Evolutionary conservation across 768 basidiomycete species (phyloP).

Genomic region (Cyclocybe aegerita): DNA sequence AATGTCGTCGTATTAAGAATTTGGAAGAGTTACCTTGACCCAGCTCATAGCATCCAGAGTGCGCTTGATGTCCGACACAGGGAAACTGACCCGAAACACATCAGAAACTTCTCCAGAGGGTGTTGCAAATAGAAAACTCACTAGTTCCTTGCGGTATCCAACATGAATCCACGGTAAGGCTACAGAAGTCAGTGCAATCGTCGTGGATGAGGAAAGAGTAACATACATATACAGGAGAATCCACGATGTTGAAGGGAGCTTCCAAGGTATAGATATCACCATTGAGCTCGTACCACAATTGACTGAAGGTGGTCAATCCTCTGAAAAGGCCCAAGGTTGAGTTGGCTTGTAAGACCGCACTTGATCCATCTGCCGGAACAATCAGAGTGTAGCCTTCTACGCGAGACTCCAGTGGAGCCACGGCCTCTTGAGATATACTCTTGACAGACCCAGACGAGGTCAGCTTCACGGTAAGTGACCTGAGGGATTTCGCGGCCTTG

Average conservation of each 20-base stretch:
- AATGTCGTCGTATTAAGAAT: not conserved
- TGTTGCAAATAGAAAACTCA: slow-evolving; percentile 24
- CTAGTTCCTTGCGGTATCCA: slow-evolving; percentile 82
- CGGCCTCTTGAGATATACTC: slow-evolving; percentile 56
- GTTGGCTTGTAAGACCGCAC: slow-evolving; percentile 56
- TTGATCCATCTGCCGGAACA: slow-evolving; percentile 55
- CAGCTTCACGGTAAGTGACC: slow-evolving; percentile 46
- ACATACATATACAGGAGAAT: slow-evolving; percentile 67
- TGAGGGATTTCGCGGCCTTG: slow-evolving; percentile 38
- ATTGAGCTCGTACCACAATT: slow-evolving; percentile 61
- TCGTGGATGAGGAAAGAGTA: not conserved
- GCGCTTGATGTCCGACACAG: slow-evolving; percentile 61
- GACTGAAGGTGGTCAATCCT: slow-evolving; percentile 73
- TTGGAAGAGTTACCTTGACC: slow-evolving; percentile 50
- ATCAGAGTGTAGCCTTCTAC: slow-evolving; percentile 61
- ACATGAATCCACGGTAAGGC: slow-evolving; percentile 76
- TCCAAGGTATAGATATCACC: slow-evolving; percentile 53
- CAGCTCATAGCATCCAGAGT: slow-evolving; percentile 78
- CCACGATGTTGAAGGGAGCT: slow-evolving; percentile 58
- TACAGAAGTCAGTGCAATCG: slow-evolving; percentile 19
- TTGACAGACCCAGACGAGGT: slow-evolving; percentile 28
- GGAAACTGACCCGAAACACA: slow-evolving; percentile 41
- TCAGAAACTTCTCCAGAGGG: not conserved
- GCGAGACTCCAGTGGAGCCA: slow-evolving; percentile 47
- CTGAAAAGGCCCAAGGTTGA: slow-evolving; percentile 69